Conservation (phyloP, 768 basidiomycete species). For the Neoboletus subvelutipes region DNA sequence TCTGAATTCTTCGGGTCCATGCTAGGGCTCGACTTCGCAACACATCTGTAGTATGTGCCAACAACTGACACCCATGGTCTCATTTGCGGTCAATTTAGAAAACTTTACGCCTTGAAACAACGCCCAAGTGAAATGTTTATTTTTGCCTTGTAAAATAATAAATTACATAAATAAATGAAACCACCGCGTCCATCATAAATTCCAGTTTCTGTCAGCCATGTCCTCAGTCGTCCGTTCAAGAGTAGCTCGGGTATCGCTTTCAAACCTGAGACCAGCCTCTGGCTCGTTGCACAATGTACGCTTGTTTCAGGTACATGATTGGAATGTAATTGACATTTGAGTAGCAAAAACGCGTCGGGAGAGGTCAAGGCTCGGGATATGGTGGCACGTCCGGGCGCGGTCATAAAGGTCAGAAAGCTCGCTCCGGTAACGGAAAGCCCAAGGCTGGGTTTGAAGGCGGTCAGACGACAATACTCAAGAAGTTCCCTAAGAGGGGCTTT, state of each 20-base stretch:
- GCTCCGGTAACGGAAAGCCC: slow-evolving; percentile 83
- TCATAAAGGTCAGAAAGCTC: slow-evolving; percentile 93
- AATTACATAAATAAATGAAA: background rate
- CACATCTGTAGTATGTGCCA: background rate
- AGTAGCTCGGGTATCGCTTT: slow-evolving; percentile 52
- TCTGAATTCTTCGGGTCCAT: background rate
- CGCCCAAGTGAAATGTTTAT: too few species aligned
- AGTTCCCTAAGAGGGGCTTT: slow-evolving; percentile 94
- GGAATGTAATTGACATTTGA: slow-evolving; percentile 9
- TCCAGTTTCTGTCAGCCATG: slow-evolving; percentile 25
- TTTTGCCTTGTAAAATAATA: background rate
- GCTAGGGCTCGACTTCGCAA: background rate
- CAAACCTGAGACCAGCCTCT: slow-evolving; percentile 68
- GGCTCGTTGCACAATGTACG: slow-evolving; percentile 69
- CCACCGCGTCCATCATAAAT: background rate
- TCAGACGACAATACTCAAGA: slow-evolving; percentile 88
- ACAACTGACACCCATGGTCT: background rate
- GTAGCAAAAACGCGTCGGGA: slow-evolving; percentile 92
- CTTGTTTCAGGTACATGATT: background rate
- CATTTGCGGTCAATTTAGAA: background rate
- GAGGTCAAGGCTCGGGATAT: slow-evolving; percentile 88
- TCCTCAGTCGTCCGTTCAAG: slow-evolving; percentile 36
- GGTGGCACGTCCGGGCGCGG: slow-evolving; percentile 94
- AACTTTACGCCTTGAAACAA: too few species aligned
- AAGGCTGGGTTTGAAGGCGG: slow-evolving; percentile 92